These are phyloP conservation scores for Taxillus chinensis DNA, from an alignment of 164 flowering plant species.

Conservation along the genomic window DNA sequence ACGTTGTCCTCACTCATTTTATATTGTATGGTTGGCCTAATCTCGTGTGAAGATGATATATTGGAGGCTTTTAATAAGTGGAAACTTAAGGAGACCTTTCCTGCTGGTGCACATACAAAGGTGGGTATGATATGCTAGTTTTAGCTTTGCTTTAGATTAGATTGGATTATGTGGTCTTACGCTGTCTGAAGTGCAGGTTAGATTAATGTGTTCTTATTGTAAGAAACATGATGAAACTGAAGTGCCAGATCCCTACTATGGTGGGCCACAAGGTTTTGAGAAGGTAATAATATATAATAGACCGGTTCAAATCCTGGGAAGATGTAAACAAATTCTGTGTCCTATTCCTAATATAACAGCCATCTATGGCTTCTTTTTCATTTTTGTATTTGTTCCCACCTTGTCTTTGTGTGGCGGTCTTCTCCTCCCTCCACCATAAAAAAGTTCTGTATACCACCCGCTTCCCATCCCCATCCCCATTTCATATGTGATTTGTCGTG, in stretches of 20 bases:
- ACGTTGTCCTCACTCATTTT: neutral
- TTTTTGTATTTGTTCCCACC: too few species aligned
- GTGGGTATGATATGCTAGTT: slow-evolving; percentile 19
- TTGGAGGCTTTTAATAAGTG: slow-evolving; percentile 67
- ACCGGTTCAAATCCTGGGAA: too few species aligned
- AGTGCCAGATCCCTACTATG: slow-evolving; percentile 98
- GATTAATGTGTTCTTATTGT: slow-evolving; percentile 90
- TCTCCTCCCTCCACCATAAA: too few species aligned
- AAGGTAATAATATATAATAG: slow-evolving; percentile 40
- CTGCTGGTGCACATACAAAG: slow-evolving; percentile 76
- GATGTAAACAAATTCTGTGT: too few species aligned
- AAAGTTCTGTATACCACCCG: too few species aligned
- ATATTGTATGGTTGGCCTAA: neutral
- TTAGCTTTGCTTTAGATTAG: neutral
- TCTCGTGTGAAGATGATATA: slow-evolving; percentile 51
- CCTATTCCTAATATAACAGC: too few species aligned
- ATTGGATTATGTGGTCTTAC: neutral
- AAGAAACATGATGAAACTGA: slow-evolving; percentile 79
- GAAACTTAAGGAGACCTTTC: slow-evolving; percentile 52
- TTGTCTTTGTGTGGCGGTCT: too few species aligned
- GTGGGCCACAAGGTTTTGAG: slow-evolving; percentile 93
- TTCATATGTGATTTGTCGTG: too few species aligned
- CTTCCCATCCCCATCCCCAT: too few species aligned
- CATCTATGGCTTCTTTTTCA: too few species aligned
- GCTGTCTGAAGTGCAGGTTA: slow-evolving; percentile 44